Base-by-base conservation (phyloP, 1,284 basidiomycete species). In the Trametes polyzona region DNA sequence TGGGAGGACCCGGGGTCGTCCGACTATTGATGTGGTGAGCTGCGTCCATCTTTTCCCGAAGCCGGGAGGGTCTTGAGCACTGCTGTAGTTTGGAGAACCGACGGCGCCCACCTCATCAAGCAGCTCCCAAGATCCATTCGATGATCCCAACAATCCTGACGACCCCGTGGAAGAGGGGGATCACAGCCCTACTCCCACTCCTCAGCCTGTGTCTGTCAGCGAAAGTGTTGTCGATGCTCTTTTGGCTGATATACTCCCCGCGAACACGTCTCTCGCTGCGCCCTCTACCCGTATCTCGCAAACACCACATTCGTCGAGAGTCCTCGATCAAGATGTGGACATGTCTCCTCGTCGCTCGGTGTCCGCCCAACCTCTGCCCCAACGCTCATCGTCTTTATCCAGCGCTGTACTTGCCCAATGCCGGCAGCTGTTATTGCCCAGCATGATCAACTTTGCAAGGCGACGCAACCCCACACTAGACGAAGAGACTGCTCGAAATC, bases 371-470 rank as follows among this genome's bases (percentile, higher is more conserved):
- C 29, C 52, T 19, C n/a, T 29, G 10, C 19, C 48, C 11, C 3
- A 47, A 2, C 9, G 35, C n/a, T n/a, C 47, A 8, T 9, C 46
- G 8, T 16, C 57, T 9, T 35, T 35, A 17, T 24, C 41, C 14
- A n/a, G 41, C 2, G 27, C 41, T 44, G 41, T 62, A 21, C 55
- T 62, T 16, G 52, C 55, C 9, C 39, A 57, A 32, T 57, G 55
- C 21, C 62, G 59, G 30, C 41, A 54, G n/a, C 59, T 71, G 12
- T 44, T 72, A 9, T 32, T 66, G n/a, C 67, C 70, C 21, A 49
- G 63, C 9, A 58, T 72, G 41, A 36, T 63, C 12, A 56, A 61
- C 21, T 69, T 67, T 47, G 68, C 66, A 7, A 57, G 43, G 29
- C 47, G 61, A 17, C 68, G 70, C 12, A 55, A 67, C 37, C 66